Evolutionary conservation across 192 early-diverging fungal species (phyloP).

Genomic region (Obelidium mucronatum): DNA sequence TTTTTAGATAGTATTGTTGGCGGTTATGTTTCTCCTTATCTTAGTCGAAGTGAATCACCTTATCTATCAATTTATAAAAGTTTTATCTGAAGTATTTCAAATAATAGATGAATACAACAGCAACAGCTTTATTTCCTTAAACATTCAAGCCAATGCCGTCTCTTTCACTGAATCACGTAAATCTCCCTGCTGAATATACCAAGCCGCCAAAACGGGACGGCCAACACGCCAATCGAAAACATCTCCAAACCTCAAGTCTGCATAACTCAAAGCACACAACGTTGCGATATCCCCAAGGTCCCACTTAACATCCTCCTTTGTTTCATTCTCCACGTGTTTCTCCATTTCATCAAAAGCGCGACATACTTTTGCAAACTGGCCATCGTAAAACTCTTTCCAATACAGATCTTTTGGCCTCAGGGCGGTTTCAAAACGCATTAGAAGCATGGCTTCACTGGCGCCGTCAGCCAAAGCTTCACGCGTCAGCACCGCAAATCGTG

Average conservation of each 20-base stretch:
- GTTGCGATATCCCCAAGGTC: background rate
- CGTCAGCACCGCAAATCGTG: background rate
- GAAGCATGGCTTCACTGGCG: conserved; percentile 8
- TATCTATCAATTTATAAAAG: too few species aligned
- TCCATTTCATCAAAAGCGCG: conserved; percentile 11
- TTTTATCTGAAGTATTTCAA: too few species aligned
- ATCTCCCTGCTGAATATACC: background rate
- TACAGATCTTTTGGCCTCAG: conserved; percentile 20
- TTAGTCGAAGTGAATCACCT: too few species aligned
- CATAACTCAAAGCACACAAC: conserved; percentile 3
- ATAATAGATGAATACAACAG: too few species aligned
- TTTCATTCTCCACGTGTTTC: background rate
- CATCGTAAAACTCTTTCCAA: background rate
- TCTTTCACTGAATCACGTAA: background rate
- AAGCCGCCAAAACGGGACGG: background rate
- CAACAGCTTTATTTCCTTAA: too few species aligned
- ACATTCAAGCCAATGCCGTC: background rate
- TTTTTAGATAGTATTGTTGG: too few species aligned
- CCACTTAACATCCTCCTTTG: background rate
- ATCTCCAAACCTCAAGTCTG: background rate
- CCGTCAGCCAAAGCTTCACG: conserved; percentile 30
- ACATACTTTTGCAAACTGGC: conserved; percentile 23
- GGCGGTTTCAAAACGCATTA: conserved; percentile 7
- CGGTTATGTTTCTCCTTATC: too few species aligned
- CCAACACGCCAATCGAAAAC: background rate